Evolutionary conservation across 495 filamentous ascomycete species (phyloP).

Genomic region (Elasticomyces elasticus): DNA sequence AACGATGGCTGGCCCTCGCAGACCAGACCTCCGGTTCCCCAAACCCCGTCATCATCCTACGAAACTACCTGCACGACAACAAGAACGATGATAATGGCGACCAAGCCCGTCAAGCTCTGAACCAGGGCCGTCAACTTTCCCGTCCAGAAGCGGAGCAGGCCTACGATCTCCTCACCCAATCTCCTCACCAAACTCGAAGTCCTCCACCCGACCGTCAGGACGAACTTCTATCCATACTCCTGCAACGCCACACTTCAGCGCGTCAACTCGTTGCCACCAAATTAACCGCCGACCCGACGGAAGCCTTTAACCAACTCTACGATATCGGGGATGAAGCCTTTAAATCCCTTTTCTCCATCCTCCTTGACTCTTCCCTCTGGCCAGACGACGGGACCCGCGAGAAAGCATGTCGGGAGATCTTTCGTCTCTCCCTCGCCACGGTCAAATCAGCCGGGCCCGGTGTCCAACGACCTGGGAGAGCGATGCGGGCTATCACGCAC

Average conservation of each 20-base stretch:
- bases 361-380: constrained; percentile 52
- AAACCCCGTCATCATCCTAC: not conserved
- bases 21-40: not conserved
- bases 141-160: constrained; percentile 45
- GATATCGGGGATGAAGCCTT: constrained; percentile 51
- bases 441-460: constrained; percentile 55
- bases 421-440: constrained; percentile 55
- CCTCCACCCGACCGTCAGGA: constrained; percentile 32
- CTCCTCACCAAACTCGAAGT: constrained; percentile 32
- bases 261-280: constrained; percentile 43
- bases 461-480: constrained; percentile 47
- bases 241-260: constrained; percentile 43
- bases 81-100: constrained; percentile 48
- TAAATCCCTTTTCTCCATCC: constrained; percentile 46
- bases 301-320: constrained; percentile 48
- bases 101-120: constrained; percentile 46
- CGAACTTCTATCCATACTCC: constrained; percentile 49
- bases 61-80: constrained; percentile 40
- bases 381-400: constrained; percentile 38
- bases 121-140: constrained; percentile 40
- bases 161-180: constrained; percentile 44
- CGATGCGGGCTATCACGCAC: constrained; percentile 53
- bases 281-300: constrained; percentile 42
- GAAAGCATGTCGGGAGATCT: constrained; percentile 49
- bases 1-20: constrained; percentile 14